A percentile compares a stretch with the other conserved stretches of the same genome.
Conservation (phyloP, 2,329 filamentous ascomycete species). For the Talaromyces piceae region DNA sequence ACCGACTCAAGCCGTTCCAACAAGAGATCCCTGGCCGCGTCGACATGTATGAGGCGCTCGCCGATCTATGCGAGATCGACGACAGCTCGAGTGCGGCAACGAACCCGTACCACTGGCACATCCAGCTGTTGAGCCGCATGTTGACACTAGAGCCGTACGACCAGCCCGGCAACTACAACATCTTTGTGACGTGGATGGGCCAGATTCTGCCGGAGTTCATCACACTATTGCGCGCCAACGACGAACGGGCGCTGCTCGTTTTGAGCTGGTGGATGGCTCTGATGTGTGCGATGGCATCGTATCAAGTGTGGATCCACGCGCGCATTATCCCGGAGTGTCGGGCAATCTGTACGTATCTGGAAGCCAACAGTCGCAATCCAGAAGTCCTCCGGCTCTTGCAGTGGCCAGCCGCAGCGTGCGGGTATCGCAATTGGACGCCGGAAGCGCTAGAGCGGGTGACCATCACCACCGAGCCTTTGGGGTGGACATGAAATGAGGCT, state of each 20-base stretch:
- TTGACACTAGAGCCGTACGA: constrained; percentile 20
- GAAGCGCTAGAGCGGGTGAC: constrained; percentile 1
- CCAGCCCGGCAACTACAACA: constrained; percentile 15
- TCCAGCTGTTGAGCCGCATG: constrained; percentile 27
- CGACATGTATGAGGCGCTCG: constrained; percentile 24
- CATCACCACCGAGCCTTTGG: neutral
- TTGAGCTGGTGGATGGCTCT: constrained; percentile 29
- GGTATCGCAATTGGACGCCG: constrained; percentile 16
- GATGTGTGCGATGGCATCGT: constrained; percentile 7
- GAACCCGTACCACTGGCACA: constrained; percentile 21
- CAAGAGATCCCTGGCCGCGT: constrained; percentile 21
- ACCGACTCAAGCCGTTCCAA: constrained; percentile 19
- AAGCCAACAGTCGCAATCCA: constrained; percentile 20
- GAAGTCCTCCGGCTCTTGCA: constrained; percentile 22
- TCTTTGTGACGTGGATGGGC: constrained; percentile 29
- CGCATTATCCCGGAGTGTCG: constrained; percentile 27
- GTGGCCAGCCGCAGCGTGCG: constrained; percentile 27
- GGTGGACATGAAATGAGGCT: neutral
- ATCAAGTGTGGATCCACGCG: constrained; percentile 21
- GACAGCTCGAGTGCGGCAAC: constrained; percentile 18
- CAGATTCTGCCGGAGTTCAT: constrained; percentile 24
- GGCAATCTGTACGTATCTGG: constrained; percentile 32
- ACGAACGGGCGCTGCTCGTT: constrained; percentile 25
- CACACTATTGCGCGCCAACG: constrained; percentile 22
- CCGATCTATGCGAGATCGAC: constrained; percentile 28